Base-by-base conservation (phyloP, 768 basidiomycete species). In the Crassisporium funariophilum region DNA sequence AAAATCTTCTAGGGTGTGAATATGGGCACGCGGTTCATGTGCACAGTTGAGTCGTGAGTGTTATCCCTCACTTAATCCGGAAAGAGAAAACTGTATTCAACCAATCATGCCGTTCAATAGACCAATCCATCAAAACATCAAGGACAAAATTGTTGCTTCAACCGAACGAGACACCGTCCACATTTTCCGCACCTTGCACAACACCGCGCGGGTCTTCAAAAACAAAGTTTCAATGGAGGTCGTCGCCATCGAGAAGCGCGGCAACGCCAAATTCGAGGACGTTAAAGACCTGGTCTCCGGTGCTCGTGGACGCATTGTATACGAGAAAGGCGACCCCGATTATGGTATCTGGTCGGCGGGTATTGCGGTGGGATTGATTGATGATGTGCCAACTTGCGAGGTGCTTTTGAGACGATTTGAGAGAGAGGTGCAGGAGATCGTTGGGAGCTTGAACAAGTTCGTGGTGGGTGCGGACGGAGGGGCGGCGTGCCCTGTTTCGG, bases 1-100 rank as follows among this genome's bases (percentile, higher is more conserved):
- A n/a, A n/a, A n/a, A 10, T 38, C 11, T 31, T 8, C n/a, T 33
- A 91, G 84, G 94, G 92, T 35, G 75, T 88, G 10, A 95, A 94
- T 59, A 90, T 93, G 87, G 94, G 77, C 10, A 94, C 93, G 7
- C 81, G 92, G 4, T 95, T 97, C 72, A 87, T 95, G 90, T 89
- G 88, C 64, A 95, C 92, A 1, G 81, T 84, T 9, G 93, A 97
- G 65, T 82, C 84, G 81, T 84, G 59, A 38, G 65, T 57, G 9
- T 29, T 11, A 17, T 8, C n/a, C n/a, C 22, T 43, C 6, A 17
- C 22, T 24, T 15, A 16, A 4, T n/a, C 19, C 20, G 8, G 13
- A n/a, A 40, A 15, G 29, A 31, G 2, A 5, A 11, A 31, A 11
- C n/a, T 5, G 10, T n/a, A 11, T 36, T 44, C 3, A 41, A n/a